These are phyloP conservation scores for Fonsecaea pedrosoi DNA, from an alignment of 2,329 filamentous ascomycete species.

Conservation along the genomic window DNA sequence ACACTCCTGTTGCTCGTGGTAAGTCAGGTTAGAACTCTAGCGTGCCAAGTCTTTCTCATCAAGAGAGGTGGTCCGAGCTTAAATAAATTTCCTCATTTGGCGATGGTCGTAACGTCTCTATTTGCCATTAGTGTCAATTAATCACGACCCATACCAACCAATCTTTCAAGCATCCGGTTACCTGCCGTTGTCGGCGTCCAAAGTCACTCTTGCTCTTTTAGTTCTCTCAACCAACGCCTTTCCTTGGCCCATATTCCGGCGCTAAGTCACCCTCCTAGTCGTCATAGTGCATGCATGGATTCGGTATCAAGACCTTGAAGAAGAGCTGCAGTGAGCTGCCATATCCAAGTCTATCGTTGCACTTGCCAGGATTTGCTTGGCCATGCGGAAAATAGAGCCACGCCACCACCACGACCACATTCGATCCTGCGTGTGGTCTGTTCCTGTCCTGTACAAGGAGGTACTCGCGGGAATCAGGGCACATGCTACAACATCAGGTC, in stretches of 20 bases:
- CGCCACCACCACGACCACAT: not conserved
- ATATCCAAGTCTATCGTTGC: not conserved
- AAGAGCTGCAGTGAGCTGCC: not conserved
- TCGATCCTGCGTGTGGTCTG: not conserved
- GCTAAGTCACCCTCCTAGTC: not conserved
- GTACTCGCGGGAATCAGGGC: not conserved
- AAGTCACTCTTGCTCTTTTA: not conserved
- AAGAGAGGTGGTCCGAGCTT: not conserved
- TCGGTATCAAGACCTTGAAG: not conserved
- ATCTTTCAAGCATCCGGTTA: not conserved
- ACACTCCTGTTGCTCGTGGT: not conserved
- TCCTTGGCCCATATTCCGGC: not conserved
- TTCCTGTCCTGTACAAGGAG: not conserved
- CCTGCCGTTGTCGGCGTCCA: conserved; percentile 5
- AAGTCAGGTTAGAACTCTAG: not conserved
- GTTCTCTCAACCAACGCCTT: not conserved
- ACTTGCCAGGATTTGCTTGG: not conserved
- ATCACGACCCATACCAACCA: not conserved
- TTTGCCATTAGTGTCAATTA: not conserved
- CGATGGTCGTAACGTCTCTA: not conserved
- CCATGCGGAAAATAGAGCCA: conserved; percentile 1
- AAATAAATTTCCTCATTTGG: not conserved
- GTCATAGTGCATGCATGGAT: not conserved
- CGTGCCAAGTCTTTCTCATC: not conserved
- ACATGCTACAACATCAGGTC: not conserved